Conservation (phyloP, 106 monocot genomes). For the Ottelia alismoides region DNA sequence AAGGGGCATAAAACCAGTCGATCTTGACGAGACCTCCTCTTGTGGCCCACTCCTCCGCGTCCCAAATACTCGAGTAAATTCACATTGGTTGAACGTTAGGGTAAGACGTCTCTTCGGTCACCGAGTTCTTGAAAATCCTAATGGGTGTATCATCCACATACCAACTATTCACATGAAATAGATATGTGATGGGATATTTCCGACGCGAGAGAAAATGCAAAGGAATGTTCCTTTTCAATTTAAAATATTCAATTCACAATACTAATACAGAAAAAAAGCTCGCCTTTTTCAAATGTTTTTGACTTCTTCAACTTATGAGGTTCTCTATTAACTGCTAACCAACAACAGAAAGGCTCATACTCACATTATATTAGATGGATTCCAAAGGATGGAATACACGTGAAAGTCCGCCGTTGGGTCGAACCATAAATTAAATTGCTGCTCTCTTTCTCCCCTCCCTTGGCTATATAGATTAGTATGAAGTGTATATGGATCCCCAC, state of each 20-base stretch:
- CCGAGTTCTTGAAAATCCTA: conserved; percentile 19
- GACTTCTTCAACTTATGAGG: too few relatives aligned
- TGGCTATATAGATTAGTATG: conserved; percentile 32
- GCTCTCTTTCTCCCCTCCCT: conserved; percentile 17
- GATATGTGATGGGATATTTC: neutral
- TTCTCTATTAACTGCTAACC: too few relatives aligned
- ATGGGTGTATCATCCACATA: conserved; percentile 27
- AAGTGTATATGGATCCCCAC: too few relatives aligned
- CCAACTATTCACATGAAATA: conserved; percentile 30
- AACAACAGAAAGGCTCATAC: neutral
- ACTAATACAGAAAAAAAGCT: too few relatives aligned
- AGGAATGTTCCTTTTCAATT: too few relatives aligned
- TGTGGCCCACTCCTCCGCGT: neutral
- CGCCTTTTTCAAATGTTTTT: too few relatives aligned
- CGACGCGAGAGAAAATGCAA: neutral
- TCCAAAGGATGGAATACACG: conserved; percentile 35
- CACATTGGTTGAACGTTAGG: conserved; percentile 7
- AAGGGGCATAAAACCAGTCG: neutral
- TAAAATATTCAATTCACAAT: too few relatives aligned
- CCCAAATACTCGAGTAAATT: neutral
- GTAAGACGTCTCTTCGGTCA: conserved; percentile 17
- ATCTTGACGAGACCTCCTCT: neutral
- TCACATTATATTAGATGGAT: conserved; percentile 19
- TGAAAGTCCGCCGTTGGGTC: conserved; percentile 30
- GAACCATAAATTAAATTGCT: conserved; percentile 34